Conservation (phyloP, 352 stramenopile genomes). For the Globisporangium uncinulatum region DNA sequence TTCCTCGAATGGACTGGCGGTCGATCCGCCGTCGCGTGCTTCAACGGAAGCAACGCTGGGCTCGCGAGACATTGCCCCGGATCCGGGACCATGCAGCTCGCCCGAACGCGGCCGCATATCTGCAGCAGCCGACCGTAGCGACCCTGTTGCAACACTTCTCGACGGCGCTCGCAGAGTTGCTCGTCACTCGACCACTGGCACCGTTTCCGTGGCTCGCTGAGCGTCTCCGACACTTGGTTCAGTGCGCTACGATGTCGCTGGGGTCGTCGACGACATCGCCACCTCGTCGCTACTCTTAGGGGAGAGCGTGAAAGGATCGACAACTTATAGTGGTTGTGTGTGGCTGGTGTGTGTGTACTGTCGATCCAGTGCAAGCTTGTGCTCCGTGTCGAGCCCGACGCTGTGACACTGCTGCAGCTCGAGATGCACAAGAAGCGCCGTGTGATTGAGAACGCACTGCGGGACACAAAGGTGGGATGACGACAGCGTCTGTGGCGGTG, state of each 20-base stretch:
- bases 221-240: slow-evolving; percentile 48
- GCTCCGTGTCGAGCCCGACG: slow-evolving; percentile 37
- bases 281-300: background rate
- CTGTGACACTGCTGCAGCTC: slow-evolving; percentile 32
- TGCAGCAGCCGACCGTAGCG: slow-evolving; percentile 23
- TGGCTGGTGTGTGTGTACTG: background rate
- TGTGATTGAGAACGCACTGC: slow-evolving; percentile 47
- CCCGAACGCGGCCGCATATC: slow-evolving; percentile 28
- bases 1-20: slow-evolving; percentile 3
- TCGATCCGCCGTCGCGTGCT: slow-evolving; percentile 8
- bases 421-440: slow-evolving; percentile 73
- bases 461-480: slow-evolving; percentile 32
- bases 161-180: slow-evolving; percentile 34
- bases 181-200: slow-evolving; percentile 38
- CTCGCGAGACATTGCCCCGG: slow-evolving; percentile 7
- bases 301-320: no score
- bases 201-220: slow-evolving; percentile 53
- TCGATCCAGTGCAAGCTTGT: slow-evolving; percentile 45
- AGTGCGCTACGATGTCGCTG: background rate
- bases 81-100: slow-evolving; percentile 19
- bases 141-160: slow-evolving; percentile 49
- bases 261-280: background rate
- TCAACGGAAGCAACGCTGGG: slow-evolving; percentile 20
- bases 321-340: no score
- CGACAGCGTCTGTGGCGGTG: background rate